Percentiles rank a stretch among this genome's conserved stretches.
phyloP scores from a whole-genome alignment of 805 yeast genomes.

The Yarrowia deformans region DNA sequence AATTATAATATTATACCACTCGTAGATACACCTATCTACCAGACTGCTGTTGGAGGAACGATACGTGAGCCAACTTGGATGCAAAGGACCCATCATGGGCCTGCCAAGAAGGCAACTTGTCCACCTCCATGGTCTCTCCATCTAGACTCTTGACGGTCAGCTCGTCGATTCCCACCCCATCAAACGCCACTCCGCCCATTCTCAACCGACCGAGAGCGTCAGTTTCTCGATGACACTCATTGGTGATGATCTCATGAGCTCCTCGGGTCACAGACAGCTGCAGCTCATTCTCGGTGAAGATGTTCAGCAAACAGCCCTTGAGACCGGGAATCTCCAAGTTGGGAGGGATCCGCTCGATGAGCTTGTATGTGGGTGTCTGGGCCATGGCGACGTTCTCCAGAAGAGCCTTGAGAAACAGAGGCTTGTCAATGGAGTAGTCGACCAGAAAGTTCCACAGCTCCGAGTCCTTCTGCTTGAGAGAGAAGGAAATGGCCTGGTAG shows the following conservation, averaged over 20 bases:
- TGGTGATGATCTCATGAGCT: slow-evolving; percentile 61
- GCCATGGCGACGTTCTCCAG: slow-evolving; percentile 65
- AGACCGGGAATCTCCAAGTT: slow-evolving; percentile 71
- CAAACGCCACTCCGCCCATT: slow-evolving; percentile 21
- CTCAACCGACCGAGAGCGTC: slow-evolving; percentile 17
- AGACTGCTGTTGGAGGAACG: slow-evolving; percentile 18
- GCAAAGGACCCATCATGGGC: slow-evolving; percentile 35
- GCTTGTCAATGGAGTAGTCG: slow-evolving; percentile 71
- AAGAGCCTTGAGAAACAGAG: slow-evolving; percentile 77
- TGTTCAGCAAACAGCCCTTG: slow-evolving; percentile 63
- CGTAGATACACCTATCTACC: slow-evolving; percentile 14
- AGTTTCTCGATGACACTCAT: slow-evolving; percentile 50
- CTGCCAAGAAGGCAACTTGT: slow-evolving; percentile 24
- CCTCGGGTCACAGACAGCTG: slow-evolving; percentile 58
- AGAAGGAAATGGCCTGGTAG: slow-evolving; percentile 79
- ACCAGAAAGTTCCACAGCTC: slow-evolving; percentile 85
- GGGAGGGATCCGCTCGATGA: slow-evolving; percentile 68
- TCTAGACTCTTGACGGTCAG: slow-evolving; percentile 9
- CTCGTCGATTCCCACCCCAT: slow-evolving; percentile 15
- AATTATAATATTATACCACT: neutral
- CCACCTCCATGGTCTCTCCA: slow-evolving; percentile 8
- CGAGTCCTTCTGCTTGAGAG: slow-evolving; percentile 66
- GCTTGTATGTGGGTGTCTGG: slow-evolving; percentile 50
- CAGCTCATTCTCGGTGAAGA: slow-evolving; percentile 69
- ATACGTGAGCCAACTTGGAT: slow-evolving; percentile 29